A percentile compares a stretch with the other conserved stretches of the same genome.
Evolutionary conservation across 257 asterid genomes (phyloP).

Genomic region (Echium plantagineum): DNA sequence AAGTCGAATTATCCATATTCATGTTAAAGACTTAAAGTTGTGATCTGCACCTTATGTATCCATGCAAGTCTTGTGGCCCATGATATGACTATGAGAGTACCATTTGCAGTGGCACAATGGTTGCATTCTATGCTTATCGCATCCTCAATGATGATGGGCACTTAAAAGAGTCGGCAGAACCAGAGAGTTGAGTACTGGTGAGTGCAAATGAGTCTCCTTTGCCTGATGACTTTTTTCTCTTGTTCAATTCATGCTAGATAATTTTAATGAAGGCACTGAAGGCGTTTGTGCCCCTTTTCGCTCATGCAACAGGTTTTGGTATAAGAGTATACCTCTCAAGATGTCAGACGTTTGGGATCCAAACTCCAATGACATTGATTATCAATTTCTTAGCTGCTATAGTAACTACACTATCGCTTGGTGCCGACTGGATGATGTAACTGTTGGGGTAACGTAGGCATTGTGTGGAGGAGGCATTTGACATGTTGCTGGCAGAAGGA

Average conservation of each 20-base stretch:
- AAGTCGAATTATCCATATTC: background rate
- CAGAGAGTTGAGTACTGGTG: slow-evolving; percentile 27
- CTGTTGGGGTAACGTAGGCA: background rate
- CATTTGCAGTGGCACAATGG: slow-evolving; percentile 67
- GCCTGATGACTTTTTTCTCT: too few species aligned
- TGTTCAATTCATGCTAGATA: too few species aligned
- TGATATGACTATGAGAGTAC: slow-evolving; percentile 12
- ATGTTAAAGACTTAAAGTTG: background rate
- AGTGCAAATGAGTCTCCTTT: background rate
- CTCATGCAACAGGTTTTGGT: background rate
- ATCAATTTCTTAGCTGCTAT: too few species aligned
- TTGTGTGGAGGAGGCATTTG: background rate
- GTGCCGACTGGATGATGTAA: too few species aligned
- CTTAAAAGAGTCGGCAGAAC: slow-evolving; percentile 27
- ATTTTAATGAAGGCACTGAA: too few species aligned
- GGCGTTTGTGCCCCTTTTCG: too few species aligned
- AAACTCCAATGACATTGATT: background rate
- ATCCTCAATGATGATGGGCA: slow-evolving; percentile 46
- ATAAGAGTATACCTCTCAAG: background rate
- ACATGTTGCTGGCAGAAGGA: background rate
- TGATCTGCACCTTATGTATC: background rate
- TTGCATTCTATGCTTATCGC: slow-evolving; percentile 72
- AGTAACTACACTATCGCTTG: too few species aligned
- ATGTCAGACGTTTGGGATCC: background rate
- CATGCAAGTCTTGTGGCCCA: background rate